A percentile compares a stretch with the other conserved stretches of the same genome.
Conservation (phyloP, 2,329 filamentous ascomycete genomes). For the Trichophyton benhamiae region DNA sequence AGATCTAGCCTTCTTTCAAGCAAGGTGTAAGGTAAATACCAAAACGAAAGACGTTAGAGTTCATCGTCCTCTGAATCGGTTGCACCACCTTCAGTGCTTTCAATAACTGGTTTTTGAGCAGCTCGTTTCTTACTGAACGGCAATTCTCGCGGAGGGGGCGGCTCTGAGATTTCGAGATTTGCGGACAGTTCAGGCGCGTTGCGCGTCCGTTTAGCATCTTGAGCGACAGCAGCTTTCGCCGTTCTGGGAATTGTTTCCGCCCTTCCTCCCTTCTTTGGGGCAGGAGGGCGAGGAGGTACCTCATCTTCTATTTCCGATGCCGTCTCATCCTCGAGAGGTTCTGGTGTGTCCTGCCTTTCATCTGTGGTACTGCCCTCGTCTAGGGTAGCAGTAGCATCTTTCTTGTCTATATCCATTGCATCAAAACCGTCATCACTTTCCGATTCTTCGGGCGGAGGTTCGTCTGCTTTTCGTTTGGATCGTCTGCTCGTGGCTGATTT, state of each 20-base stretch:
- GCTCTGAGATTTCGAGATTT: constrained; percentile 11
- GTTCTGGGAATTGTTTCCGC: background rate
- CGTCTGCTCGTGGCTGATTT: constrained; percentile 12
- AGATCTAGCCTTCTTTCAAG: background rate
- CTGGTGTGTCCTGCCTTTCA: constrained; percentile 21
- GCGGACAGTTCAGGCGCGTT: background rate
- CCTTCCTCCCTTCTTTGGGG: background rate
- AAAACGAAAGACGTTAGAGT: constrained; percentile 16
- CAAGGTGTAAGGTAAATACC: background rate
- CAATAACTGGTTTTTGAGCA: constrained; percentile 7
- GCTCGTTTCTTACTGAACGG: constrained; percentile 25
- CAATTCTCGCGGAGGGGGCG: constrained; percentile 32
- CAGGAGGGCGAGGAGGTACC: background rate
- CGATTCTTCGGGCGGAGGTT: constrained; percentile 12
- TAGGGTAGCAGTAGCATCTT: constrained; percentile 3
- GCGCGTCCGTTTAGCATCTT: background rate
- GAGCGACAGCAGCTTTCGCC: background rate
- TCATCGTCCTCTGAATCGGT: constrained; percentile 34
- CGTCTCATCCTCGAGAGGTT: constrained; percentile 25
- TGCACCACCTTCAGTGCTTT: constrained; percentile 12
- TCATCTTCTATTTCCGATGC: constrained; percentile 22
- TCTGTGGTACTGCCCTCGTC: constrained; percentile 8
- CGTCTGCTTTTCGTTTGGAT: constrained; percentile 22
- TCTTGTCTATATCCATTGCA: constrained; percentile 25
- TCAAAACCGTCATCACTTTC: constrained; percentile 28